Conservation (phyloP, 202 grass and related monocot genomes). For the Alloteropsis angusta region DNA sequence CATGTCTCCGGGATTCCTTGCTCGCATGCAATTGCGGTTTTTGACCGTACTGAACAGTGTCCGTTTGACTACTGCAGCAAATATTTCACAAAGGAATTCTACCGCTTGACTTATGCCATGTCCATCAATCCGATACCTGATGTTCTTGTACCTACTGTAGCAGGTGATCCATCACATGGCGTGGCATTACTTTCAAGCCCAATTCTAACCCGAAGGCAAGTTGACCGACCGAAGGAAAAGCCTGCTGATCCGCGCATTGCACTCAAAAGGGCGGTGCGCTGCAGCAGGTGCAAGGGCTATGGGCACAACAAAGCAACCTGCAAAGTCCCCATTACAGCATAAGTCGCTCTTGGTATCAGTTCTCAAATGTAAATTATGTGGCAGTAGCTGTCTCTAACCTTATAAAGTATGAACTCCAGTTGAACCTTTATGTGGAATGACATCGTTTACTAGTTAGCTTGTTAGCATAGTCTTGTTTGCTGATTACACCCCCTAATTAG, state of each 20-base stretch:
- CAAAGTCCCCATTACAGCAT: slow-evolving; percentile 39
- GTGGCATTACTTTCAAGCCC: slow-evolving; percentile 27
- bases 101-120: slow-evolving; percentile 58
- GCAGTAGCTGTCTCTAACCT: neutral
- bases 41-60: slow-evolving; percentile 37
- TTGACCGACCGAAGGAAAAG: slow-evolving; percentile 86
- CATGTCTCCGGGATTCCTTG: slow-evolving; percentile 76
- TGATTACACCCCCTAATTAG: neutral
- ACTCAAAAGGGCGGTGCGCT: slow-evolving; percentile 71
- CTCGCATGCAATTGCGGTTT: slow-evolving; percentile 74
- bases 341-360: neutral
- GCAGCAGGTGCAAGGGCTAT: slow-evolving; percentile 74
- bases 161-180: slow-evolving; percentile 31
- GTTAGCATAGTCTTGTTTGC: neutral
- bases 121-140: slow-evolving; percentile 92
- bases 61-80: slow-evolving; percentile 61
- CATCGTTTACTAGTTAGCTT: neutral
- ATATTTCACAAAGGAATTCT: slow-evolving; percentile 65
- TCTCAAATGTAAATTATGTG: slow-evolving; percentile 33
- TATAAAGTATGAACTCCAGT: slow-evolving; percentile 19
- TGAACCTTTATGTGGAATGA: slow-evolving; percentile 3
- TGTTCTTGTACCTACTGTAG: slow-evolving; percentile 39
- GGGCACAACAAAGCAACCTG: slow-evolving; percentile 92
- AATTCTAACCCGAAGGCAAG: slow-evolving; percentile 54
- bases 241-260: slow-evolving; percentile 75